These are phyloP conservation scores for Sphenostylis stenocarpa DNA, from an alignment of 306 rosid species.

Conservation along the genomic window DNA sequence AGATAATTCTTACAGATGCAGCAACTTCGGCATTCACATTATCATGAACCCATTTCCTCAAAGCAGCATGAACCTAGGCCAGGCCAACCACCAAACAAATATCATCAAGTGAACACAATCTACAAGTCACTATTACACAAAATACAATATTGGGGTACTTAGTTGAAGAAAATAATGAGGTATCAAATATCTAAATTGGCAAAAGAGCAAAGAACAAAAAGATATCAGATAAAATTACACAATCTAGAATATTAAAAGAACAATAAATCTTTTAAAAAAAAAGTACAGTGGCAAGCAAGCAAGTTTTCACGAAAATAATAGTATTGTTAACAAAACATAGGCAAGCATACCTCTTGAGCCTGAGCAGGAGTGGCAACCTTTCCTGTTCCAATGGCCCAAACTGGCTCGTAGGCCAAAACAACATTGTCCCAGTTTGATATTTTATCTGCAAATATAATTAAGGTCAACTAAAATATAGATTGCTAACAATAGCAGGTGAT, in stretches of 20 bases:
- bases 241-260: neutral
- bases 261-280: too few species aligned
- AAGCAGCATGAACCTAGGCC: conserved; percentile 77
- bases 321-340: neutral
- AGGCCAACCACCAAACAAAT: conserved; percentile 24
- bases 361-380: conserved; percentile 91
- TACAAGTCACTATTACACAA: neutral
- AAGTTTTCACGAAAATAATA: neutral
- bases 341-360: conserved; percentile 75
- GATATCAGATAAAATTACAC: neutral
- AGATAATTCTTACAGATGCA: conserved; percentile 70
- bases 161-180: neutral
- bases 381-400: conserved; percentile 95
- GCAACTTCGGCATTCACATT: conserved; percentile 72
- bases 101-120: conserved; percentile 2
- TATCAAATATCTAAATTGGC: neutral
- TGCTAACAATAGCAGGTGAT: neutral
- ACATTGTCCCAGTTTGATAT: conserved; percentile 66
- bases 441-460: conserved; percentile 33
- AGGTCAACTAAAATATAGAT: conserved; percentile 7
- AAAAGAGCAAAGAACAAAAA: neutral
- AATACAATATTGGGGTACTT: neutral
- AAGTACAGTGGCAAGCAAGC: neutral
- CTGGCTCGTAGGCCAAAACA: conserved; percentile 87
- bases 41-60: conserved; percentile 77